phyloP scores from a whole-genome alignment of 106 monocot genomes.

The Platanthera zijinensis region DNA sequence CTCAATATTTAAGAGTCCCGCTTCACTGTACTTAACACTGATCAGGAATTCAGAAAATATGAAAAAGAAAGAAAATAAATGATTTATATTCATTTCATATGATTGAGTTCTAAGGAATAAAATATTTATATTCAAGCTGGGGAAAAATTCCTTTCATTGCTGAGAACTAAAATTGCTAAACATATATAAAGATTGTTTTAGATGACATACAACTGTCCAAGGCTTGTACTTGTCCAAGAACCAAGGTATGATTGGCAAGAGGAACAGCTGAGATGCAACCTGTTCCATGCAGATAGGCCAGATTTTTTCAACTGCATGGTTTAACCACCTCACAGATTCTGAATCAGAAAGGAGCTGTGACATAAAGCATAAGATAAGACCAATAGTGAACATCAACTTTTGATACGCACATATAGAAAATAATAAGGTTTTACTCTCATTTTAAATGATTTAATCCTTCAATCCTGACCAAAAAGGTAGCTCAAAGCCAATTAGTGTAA shows the following conservation, averaged over 20 bases:
- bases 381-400: background rate
- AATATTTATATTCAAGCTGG: too few species aligned
- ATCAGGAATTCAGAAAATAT: too few species aligned
- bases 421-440: background rate
- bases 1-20: too few species aligned
- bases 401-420: background rate
- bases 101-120: too few species aligned
- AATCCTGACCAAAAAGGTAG: background rate
- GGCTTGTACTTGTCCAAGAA: slow-evolving; percentile 97
- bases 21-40: too few species aligned
- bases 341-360: slow-evolving; percentile 92
- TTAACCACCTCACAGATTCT: slow-evolving; percentile 92
- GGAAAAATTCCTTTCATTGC: too few species aligned
- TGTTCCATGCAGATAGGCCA: slow-evolving; percentile 98
- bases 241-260: slow-evolving; percentile 88
- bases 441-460: background rate
- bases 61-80: too few species aligned
- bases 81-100: too few species aligned
- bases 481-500: background rate
- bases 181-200: background rate
- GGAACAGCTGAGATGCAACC: slow-evolving; percentile 79
- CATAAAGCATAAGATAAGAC: slow-evolving; percentile 7
- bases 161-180: slow-evolving; percentile 1
- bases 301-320: slow-evolving; percentile 78
- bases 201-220: slow-evolving; percentile 65